Base-by-base conservation (phyloP, 176 grass and related monocot genomes). In the Otatea glauca region DNA sequence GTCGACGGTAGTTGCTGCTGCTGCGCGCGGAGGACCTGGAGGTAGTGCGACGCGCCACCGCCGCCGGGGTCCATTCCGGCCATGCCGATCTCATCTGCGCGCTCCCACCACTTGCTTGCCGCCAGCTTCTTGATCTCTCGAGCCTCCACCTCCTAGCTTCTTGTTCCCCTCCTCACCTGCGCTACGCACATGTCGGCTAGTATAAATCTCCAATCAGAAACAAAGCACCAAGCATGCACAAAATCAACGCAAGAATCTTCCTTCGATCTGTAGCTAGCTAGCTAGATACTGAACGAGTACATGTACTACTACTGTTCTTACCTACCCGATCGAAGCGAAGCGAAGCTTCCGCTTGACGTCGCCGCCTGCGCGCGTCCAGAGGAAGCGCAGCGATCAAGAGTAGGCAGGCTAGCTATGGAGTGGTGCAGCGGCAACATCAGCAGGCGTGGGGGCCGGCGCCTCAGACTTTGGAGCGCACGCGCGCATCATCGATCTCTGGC, bases 31-130 rank as follows among this genome's bases (percentile, higher is more conserved):
- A 96, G 93, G 78, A 94, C 84, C 49, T 94, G 84, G 53, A 99
- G 75, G 72, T 99, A 99, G 80, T 88, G 85, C 68, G 88, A 85
- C 47, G 92, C 87, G 15, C 7, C 76, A 15, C 64, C 64, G 51
- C 80, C 90, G 50, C 65, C 54, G 54, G 76, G 85, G 1, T 90
- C 88, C 61, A 90, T 90, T 20, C 92, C 91, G 32, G 88, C 80
- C 84, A 91, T 90, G 24, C 62, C 87, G 47, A 74, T 25, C 69
- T 86, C 91, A n/a, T 85, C 96, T 17, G 70, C 73, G 23, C 87
- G 76, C 89, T 98, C 93, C 91, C 91, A 95, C 91, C 91, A 92
- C 86, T 90, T 98, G 83, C 85, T 92, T 21, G 88, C 86, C 74
- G 93, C 92, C 90, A 93, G 88, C 89, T 94, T 90, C 81, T 89